phyloP scores from a whole-genome alignment of 805 yeast species.

The Candida ipomoeae region DNA sequence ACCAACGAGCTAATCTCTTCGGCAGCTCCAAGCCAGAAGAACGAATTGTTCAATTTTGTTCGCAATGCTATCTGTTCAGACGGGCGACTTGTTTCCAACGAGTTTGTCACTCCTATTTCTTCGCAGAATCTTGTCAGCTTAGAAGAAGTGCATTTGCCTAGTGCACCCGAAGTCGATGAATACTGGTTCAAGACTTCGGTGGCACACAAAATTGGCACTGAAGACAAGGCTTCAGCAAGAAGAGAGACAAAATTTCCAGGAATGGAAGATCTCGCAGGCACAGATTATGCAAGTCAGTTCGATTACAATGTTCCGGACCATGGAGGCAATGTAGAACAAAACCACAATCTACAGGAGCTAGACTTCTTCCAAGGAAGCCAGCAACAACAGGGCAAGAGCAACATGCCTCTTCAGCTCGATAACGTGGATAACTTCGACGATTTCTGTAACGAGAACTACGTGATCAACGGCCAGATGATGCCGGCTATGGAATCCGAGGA shows the following conservation, averaged over 20 bases:
- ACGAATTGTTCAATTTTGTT: constrained; percentile 22
- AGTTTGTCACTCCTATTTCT: constrained; percentile 35
- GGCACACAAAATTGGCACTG: constrained; percentile 12
- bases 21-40: constrained; percentile 17
- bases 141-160: constrained; percentile 6
- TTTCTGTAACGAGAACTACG: constrained; percentile 20
- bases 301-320: constrained; percentile 12
- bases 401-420: constrained; percentile 5
- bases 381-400: constrained; percentile 6
- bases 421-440: constrained; percentile 18
- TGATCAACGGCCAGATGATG: constrained; percentile 20
- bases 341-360: constrained; percentile 4
- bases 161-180: constrained; percentile 26
- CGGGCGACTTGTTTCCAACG: constrained; percentile 38
- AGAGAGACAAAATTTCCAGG: constrained; percentile 23
- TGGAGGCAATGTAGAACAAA: neutral
- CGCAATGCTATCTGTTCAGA: constrained; percentile 38
- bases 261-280: constrained; percentile 23
- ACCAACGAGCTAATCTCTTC: constrained; percentile 21
- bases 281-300: constrained; percentile 30
- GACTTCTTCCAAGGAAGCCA: constrained; percentile 10
- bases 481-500: constrained; percentile 12
- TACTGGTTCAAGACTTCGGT: constrained; percentile 19
- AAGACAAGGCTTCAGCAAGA: constrained; percentile 21
- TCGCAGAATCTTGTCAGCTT: constrained; percentile 25